Evolutionary conservation across 768 basidiomycete species (phyloP), one percentile per base, ranked within the genome.

Genomic region (Suillus subalutaceus): DNA sequence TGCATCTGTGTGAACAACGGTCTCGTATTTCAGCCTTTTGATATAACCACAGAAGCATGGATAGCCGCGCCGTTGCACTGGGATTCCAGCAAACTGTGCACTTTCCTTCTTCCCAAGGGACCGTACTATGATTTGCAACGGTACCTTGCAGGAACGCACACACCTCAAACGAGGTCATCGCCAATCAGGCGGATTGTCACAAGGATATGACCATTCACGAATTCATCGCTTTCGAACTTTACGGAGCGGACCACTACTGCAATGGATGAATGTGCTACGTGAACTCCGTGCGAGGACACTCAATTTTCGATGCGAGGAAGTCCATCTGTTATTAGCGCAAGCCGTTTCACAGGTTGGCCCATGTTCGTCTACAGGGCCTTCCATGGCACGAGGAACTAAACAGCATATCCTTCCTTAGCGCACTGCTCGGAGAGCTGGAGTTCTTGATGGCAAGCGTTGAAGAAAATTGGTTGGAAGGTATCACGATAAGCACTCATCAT

Each of bases 191-290:
- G 0, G 71, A 77, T 10, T 86, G 84, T 63, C 81, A 80, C 5
- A 56, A 63, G 26, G 74, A 80, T 6, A 71, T 87, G 26, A 77
- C 68, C 8, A 65, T 84, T 3, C 84, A 87, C 44, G 85, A 87
- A 64, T 82, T 75, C 43, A 73, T 80, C 15, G 77, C 81, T 0
- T 87, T 85, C 60, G 80, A 13, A 74, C 76, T 55, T 67, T 87
- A 48, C 82, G 87, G 4, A 78, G 81, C 40, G 85, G 86, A 0
- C 65, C 75, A 1, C 71, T 68, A 3, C 67, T 87, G 0, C 85
- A 87, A 61, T 86, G 85, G 85, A 71, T 80, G 46, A 87, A 87
- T 67, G 81, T 87, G 50, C 65, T 78, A 26, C 78, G 81, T 16
- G 83, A 84, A 67, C 67, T 87, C 35, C 75, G 76, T 9, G 75